Conservation (phyloP, 2,329 filamentous ascomycete species). For the Simplicillium aogashimaense region DNA sequence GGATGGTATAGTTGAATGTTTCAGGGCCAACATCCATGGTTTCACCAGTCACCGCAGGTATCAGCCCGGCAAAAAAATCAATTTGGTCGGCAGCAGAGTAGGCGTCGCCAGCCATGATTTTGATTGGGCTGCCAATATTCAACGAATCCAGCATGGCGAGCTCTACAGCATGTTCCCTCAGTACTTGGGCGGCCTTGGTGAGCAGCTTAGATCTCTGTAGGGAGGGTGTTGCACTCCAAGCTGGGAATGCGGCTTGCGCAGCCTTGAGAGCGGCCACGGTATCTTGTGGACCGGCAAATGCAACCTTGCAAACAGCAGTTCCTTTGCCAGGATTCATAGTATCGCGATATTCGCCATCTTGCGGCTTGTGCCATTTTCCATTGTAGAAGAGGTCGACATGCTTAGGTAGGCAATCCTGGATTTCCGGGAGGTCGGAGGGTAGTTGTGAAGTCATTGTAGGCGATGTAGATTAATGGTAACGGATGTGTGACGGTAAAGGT, state of each 20-base stretch:
- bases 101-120: slow-evolving; percentile 26
- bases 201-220: slow-evolving; percentile 28
- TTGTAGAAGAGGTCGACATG: no score
- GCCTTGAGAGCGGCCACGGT: slow-evolving; percentile 36
- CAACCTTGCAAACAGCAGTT: no score
- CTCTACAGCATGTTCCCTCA: slow-evolving; percentile 27
- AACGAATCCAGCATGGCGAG: slow-evolving; percentile 33
- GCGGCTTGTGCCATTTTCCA: no score
- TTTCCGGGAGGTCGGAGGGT: no score
- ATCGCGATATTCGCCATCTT: no score
- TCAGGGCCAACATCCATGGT: slow-evolving; percentile 38
- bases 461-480: no score
- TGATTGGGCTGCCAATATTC: slow-evolving; percentile 33
- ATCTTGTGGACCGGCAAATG: no score
- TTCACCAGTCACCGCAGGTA: slow-evolving; percentile 33
- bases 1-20: slow-evolving; percentile 31
- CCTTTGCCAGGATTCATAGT: no score
- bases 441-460: no score
- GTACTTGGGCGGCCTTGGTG: slow-evolving; percentile 33
- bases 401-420: no score
- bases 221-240: slow-evolving; percentile 30
- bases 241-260: slow-evolving; percentile 35
- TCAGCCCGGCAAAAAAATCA: slow-evolving; percentile 31
- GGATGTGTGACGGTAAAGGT: no score
- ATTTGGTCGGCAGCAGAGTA: slow-evolving; percentile 21